phyloP scores from a whole-genome alignment of 495 filamentous ascomycete species.

The Aspergillus diversus region DNA sequence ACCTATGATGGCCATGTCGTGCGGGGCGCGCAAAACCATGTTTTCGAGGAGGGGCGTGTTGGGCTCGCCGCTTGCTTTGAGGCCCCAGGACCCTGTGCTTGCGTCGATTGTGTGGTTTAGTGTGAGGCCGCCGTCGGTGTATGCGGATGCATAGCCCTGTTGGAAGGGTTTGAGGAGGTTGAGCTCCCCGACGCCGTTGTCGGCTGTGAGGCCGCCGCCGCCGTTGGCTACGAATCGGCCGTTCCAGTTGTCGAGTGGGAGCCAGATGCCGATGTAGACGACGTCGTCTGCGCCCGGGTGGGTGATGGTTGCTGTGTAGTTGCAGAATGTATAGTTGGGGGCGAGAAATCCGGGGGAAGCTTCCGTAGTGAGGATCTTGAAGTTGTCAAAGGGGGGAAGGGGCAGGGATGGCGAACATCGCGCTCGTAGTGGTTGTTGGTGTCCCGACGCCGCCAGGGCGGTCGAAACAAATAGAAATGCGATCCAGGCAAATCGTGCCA shows the following conservation, averaged over 20 bases:
- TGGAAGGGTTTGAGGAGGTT: too few species aligned
- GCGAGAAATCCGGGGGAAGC: too few species aligned
- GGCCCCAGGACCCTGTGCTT: neutral
- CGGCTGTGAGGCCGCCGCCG: conserved; percentile 3
- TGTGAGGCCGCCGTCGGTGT: conserved; percentile 1
- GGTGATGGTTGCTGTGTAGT: neutral
- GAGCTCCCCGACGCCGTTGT: too few species aligned
- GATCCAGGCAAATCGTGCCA: too few species aligned
- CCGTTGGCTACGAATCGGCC: neutral
- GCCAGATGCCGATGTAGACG: neutral
- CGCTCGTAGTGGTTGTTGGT: too few species aligned
- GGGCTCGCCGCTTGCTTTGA: neutral
- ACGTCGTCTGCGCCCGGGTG: neutral
- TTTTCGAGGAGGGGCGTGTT: neutral
- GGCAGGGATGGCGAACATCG: too few species aligned
- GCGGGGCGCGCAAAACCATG: neutral
- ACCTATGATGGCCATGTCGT: conserved; percentile 8
- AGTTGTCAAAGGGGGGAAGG: too few species aligned
- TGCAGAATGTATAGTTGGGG: too few species aligned
- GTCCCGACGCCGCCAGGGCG: too few species aligned
- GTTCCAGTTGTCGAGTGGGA: conserved; percentile 3
- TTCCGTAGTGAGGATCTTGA: too few species aligned
- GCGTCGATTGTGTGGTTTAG: neutral
- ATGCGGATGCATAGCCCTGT: neutral
- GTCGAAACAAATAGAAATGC: too few species aligned